These are phyloP conservation scores for Coemansia sp. DNA, from an alignment of 192 early-diverging fungal genomes.

Conservation along the genomic window DNA sequence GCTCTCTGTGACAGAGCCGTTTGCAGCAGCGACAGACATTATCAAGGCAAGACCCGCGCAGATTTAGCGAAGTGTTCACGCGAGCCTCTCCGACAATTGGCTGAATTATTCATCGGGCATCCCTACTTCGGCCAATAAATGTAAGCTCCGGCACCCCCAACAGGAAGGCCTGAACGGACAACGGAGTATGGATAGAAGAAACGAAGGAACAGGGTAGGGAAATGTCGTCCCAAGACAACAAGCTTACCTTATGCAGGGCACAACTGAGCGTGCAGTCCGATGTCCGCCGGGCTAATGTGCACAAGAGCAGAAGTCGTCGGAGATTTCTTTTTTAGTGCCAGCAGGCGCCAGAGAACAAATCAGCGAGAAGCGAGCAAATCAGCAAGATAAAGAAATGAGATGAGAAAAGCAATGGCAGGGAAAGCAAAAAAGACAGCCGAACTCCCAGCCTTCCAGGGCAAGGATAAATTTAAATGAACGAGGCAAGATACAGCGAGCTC, in stretches of 20 bases:
- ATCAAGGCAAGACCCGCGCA: neutral
- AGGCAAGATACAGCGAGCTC: neutral
- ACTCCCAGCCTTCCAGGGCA: neutral
- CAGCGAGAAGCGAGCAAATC: neutral
- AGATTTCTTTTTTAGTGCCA: constrained; percentile 2
- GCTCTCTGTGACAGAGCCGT: neutral
- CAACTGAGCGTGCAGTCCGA: neutral
- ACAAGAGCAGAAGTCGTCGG: neutral
- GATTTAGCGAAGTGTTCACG: neutral
- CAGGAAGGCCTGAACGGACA: neutral
- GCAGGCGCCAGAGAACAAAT: neutral
- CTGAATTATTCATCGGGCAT: neutral
- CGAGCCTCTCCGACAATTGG: constrained; percentile 2
- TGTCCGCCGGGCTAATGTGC: neutral
- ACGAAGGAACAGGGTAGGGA: neutral
- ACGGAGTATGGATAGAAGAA: neutral
- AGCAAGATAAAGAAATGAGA: neutral
- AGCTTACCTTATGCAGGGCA: constrained; percentile 12
- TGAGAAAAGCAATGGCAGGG: constrained; percentile 1
- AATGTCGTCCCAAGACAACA: constrained; percentile 3
- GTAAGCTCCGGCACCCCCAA: neutral
- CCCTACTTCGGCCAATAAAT: constrained; percentile 1
- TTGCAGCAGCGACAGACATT: neutral
- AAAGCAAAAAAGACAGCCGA: neutral
- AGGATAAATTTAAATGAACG: constrained; percentile 11